Evolutionary conservation across 495 filamentous ascomycete species (phyloP), one percentile per base, ranked within the genome.

Genomic region (Lasiosphaeriaceae sp.): DNA sequence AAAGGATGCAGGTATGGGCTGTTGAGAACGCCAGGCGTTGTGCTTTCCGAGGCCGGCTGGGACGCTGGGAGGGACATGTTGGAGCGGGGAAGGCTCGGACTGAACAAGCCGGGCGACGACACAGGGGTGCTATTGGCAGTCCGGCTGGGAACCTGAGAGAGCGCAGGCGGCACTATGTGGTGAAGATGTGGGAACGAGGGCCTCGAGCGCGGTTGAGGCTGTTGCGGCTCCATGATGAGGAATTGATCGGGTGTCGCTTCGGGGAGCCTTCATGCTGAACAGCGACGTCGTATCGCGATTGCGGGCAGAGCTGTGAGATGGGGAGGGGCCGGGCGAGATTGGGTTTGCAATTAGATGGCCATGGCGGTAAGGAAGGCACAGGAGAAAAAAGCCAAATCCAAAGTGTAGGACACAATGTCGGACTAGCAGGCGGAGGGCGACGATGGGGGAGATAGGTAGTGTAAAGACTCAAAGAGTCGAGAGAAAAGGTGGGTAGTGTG

Each of bases 51-150:
- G 59, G 35, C 74, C 61, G 68, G 61, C 43, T 74, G 70, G n/a
- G 56, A 52, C 26, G 39, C 39, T 14, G 58, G 64, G 45, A 72
- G 67, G 46, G 52, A 59, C 65, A 70, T 71, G 71, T 65, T 66
- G 35, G 51, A 68, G 66, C 63, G 80, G 68, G 56, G 66, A 60
- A 54, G 74, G 57, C 66, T 68, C 47, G 82, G 79, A 59, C 75
- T 82, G 67, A 87, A 89, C 11, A 90, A 77, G 5, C 86, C 85
- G 1, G 86, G 86, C 56, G 85, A 87, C 39, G 85, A 85, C 11
- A 84, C 66, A 12, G 86, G 86, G 1, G 86, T 90, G 65, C 86
- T 89, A 47, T 75, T 83, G 31, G 81, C 80, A 0, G 84, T 88
- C 52, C 77, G 67, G 24, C 55, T 44, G 20, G 63, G 65, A 19